Base-by-base conservation (phyloP, 1,284 basidiomycete genomes). In the Boletus semigastroideus region DNA sequence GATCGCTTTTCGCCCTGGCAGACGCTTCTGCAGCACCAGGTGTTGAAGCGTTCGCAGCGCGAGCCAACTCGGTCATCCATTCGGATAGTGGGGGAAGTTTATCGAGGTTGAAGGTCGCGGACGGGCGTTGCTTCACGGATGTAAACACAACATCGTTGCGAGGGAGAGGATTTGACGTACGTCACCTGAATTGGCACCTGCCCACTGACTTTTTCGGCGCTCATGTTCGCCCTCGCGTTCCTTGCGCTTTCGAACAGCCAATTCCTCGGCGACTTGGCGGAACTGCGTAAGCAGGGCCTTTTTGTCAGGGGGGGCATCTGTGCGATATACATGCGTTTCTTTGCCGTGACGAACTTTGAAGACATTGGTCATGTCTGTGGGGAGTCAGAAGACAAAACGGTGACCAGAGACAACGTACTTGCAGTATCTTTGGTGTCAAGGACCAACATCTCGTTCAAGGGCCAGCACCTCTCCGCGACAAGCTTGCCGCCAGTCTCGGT, bases 361-460 rank as follows among this genome's bases (percentile, higher is more conserved):
- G 1, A 97, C 95, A 64, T 98, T 97, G 16, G 87, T 92, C 74
- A 98, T 86, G 48, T 85, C 95, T 94, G 56, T 6, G 45, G 48
- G 33, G 30, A 38, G 20, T 54, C 22, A 57, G 54, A 33, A 27
- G 34, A 42, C 19, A 41, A 31, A 39, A 42, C 10, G 10, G 50
- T 7, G 33, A 16, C 39, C 4, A 48, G 42, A 44, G 19, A 37
- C 19, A 17, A 74, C 87, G 59, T 58, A 93, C 92, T 86, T 3
- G 92, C 80, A 7, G 92, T 89, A 72, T 99, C 97, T 70, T 98
- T 98, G 33, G 97, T 88, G 69, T 98, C 96, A 27, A 96, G 80
- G 0, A 98, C 92, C 27, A 95, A 76, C 76, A 98, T 92, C 67
- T 99, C 96, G 59, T 85, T 88, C 56, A 98, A 72, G 11, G 87